Evolutionary conservation across 306 rosid species (phyloP).

Genomic region (Pterocarpus santalinus): DNA sequence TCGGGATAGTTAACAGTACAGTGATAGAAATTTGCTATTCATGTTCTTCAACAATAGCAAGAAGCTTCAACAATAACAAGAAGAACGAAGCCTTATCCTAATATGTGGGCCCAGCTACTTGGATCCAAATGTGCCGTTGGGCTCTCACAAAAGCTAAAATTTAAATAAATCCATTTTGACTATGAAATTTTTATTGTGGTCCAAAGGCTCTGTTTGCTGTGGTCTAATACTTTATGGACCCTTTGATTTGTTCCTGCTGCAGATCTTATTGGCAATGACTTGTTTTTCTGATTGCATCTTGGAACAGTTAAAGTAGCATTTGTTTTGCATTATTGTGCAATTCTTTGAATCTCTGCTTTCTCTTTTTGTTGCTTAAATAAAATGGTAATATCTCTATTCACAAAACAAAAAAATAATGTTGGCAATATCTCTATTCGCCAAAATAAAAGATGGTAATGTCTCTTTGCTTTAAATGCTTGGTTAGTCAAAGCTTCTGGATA

Average conservation of each 20-base stretch:
- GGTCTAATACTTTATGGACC: not conserved
- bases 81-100: not conserved
- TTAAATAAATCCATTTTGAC: not conserved
- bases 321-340: slow-evolving; percentile 16
- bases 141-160: not conserved
- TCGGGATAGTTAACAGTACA: not conserved
- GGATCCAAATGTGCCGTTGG: not conserved
- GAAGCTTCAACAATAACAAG: not conserved
- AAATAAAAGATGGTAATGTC: slow-evolving; percentile 10
- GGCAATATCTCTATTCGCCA: slow-evolving; percentile 7
- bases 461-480: slow-evolving; percentile 39
- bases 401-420: slow-evolving; percentile 3
- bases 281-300: slow-evolving; percentile 25
- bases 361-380: slow-evolving; percentile 36
- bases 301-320: slow-evolving; percentile 17
- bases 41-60: too few relatives aligned
- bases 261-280: slow-evolving; percentile 28
- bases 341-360: slow-evolving; percentile 18
- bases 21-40: not conserved
- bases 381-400: slow-evolving; percentile 28
- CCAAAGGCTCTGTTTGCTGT: not conserved
- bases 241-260: slow-evolving; percentile 4
- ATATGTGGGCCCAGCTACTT: not conserved
- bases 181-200: slow-evolving; percentile 16
- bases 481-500: slow-evolving; percentile 37